These are phyloP conservation scores for Artemisia argyi DNA, from an alignment of 129 eudicot species.

Conservation along the genomic window DNA sequence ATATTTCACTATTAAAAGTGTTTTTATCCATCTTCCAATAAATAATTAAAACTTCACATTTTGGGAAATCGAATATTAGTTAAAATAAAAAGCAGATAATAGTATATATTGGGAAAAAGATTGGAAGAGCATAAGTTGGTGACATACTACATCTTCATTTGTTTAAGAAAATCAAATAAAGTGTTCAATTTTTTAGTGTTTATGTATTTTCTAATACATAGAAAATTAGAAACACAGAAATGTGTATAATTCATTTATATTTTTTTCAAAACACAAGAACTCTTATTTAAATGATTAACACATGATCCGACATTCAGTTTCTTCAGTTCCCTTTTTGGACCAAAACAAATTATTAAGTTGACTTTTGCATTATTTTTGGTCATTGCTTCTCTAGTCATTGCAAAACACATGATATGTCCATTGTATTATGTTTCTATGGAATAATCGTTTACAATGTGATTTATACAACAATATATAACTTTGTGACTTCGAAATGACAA, in stretches of 20 bases:
- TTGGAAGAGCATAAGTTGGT: neutral
- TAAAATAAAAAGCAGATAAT: too few relatives aligned
- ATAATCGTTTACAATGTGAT: neutral
- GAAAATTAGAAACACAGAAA: neutral
- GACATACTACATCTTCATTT: neutral
- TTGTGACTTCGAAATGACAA: neutral
- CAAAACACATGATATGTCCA: neutral
- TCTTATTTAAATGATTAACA: neutral
- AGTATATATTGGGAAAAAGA: too few relatives aligned
- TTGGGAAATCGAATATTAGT: too few relatives aligned
- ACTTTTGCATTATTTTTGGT: conserved; percentile 7
- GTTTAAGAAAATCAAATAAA: neutral
- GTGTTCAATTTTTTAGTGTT: neutral
- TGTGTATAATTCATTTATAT: neutral
- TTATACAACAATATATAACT: neutral
- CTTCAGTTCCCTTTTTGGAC: neutral
- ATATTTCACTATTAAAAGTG: too few relatives aligned
- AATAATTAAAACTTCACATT: too few relatives aligned
- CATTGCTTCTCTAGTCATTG: conserved; percentile 16
- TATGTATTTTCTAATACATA: neutral
- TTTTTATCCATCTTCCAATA: too few relatives aligned
- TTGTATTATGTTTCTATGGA: neutral
- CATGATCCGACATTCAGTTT: neutral
- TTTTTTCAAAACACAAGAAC: neutral
- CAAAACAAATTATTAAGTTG: neutral